Percentiles rank a stretch among this genome's conserved stretches.
These are phyloP conservation scores for Lepiota brunneoincarnata DNA, from an alignment of 768 basidiomycete genomes.

Conservation along the genomic window DNA sequence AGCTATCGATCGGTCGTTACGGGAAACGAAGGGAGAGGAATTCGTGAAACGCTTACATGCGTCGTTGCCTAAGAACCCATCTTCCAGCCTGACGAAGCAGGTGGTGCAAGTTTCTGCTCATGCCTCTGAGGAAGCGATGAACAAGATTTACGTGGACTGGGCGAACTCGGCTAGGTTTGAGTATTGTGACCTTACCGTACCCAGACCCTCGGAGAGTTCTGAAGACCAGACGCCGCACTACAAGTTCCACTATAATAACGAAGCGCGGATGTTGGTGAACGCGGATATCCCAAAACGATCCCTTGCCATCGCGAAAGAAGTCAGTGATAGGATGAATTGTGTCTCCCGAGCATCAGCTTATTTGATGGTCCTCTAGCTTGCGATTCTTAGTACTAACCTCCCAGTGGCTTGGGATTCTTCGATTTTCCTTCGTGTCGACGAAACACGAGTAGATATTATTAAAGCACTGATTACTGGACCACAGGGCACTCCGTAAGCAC, in stretches of 20 bases:
- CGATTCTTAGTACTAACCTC: slow-evolving; percentile 88
- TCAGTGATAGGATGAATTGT: slow-evolving; percentile 21
- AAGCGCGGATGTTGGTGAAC: slow-evolving; percentile 79
- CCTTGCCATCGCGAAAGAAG: slow-evolving; percentile 94
- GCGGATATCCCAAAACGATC: slow-evolving; percentile 90
- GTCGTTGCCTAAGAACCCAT: slow-evolving; percentile 71
- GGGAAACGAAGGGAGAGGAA: slow-evolving; percentile 84
- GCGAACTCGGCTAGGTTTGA: slow-evolving; percentile 81
- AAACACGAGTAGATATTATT: slow-evolving; percentile 87
- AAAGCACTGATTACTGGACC: slow-evolving; percentile 92
- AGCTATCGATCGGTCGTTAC: slow-evolving; percentile 84
- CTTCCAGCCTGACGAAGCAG: slow-evolving; percentile 29
- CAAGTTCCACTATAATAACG: slow-evolving; percentile 80
- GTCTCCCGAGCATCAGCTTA: slow-evolving; percentile 6
- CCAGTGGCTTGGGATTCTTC: slow-evolving; percentile 96
- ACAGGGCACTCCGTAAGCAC: slow-evolving; percentile 85
- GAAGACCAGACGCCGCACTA: slow-evolving; percentile 66
- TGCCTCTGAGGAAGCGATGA: slow-evolving; percentile 62
- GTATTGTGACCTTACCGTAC: slow-evolving; percentile 81
- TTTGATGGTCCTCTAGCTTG: slow-evolving; percentile 53
- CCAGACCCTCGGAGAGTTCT: slow-evolving; percentile 26
- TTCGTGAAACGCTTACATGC: slow-evolving; percentile 80
- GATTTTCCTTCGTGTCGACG: slow-evolving; percentile 90
- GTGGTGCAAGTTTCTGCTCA: background rate
- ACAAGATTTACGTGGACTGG: slow-evolving; percentile 80